Conservation (phyloP, 306 rosid species). For the Pyrus bretschneideri region DNA sequence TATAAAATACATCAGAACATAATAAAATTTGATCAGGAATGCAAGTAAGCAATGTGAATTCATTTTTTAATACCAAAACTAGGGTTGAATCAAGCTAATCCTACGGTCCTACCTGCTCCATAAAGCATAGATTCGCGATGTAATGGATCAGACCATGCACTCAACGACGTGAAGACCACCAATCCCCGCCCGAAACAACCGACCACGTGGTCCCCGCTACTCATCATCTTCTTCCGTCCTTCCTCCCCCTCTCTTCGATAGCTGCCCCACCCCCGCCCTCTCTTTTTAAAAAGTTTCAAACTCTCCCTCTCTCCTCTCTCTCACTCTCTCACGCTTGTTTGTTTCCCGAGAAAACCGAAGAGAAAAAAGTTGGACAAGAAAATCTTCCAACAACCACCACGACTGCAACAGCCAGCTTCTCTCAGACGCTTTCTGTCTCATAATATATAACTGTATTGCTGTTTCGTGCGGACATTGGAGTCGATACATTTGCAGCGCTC, state of each 20-base stretch:
- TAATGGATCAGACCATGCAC: not conserved
- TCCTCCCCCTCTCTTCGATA: not conserved
- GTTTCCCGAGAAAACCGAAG: slow-evolving; percentile 10
- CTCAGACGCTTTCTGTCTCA: not conserved
- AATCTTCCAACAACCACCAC: not conserved
- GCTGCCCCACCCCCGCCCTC: not conserved
- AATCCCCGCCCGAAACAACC: not conserved
- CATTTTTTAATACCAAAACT: not conserved
- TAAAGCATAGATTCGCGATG: not conserved
- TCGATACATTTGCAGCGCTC: not conserved
- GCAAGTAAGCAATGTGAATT: no score
- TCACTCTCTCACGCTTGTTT: not conserved
- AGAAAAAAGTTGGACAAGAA: not conserved
- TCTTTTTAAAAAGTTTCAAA: slow-evolving; percentile 36
- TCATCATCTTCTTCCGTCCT: not conserved
- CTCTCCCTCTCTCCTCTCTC: not conserved
- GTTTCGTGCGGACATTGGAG: not conserved
- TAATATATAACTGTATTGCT: not conserved
- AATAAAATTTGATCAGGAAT: no score
- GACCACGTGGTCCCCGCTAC: slow-evolving; percentile 19
- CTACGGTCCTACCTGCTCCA: not conserved
- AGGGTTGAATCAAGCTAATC: not conserved
- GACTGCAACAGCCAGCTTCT: not conserved
- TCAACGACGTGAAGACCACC: slow-evolving; percentile 18
- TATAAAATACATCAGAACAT: no score